phyloP scores from a whole-genome alignment of 1,284 basidiomycete species.

The Boletus mariae region DNA sequence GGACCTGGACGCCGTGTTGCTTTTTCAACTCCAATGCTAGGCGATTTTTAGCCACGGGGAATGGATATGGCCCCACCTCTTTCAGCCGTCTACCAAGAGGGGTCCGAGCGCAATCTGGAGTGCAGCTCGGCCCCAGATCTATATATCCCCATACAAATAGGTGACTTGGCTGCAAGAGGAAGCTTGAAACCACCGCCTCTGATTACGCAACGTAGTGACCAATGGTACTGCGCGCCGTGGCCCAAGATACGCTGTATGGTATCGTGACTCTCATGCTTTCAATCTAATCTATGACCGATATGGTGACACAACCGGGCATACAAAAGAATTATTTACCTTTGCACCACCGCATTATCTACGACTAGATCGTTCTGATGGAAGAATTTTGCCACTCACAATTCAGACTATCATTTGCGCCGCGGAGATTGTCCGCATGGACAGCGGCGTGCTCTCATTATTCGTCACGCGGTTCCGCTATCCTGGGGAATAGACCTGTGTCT shows the following conservation, averaged over 20 bases:
- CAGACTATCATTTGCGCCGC: not conserved
- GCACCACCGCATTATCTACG: not conserved
- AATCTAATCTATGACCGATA: not conserved
- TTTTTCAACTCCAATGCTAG: too few relatives aligned
- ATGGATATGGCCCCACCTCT: too few relatives aligned
- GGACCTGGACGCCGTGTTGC: too few relatives aligned
- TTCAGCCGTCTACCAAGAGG: too few relatives aligned
- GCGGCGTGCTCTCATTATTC: not conserved
- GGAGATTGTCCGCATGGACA: not conserved
- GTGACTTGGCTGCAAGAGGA: too few relatives aligned
- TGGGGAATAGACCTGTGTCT: not conserved
- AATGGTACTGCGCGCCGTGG: not conserved
- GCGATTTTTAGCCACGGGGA: too few relatives aligned
- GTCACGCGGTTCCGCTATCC: not conserved
- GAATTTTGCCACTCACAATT: not conserved
- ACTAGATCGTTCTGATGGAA: not conserved
- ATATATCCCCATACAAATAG: too few relatives aligned
- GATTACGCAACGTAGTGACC: not conserved
- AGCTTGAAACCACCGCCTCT: too few relatives aligned
- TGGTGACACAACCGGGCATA: too few relatives aligned
- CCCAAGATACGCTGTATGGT: not conserved
- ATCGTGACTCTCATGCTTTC: not conserved
- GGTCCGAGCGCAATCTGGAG: not conserved
- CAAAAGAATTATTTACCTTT: not conserved
- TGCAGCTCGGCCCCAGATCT: too few relatives aligned